Evolutionary conservation across 169 alveolate genomes (phyloP), one percentile per base, ranked within the genome.

Genomic region (Babesia bigemina): DNA sequence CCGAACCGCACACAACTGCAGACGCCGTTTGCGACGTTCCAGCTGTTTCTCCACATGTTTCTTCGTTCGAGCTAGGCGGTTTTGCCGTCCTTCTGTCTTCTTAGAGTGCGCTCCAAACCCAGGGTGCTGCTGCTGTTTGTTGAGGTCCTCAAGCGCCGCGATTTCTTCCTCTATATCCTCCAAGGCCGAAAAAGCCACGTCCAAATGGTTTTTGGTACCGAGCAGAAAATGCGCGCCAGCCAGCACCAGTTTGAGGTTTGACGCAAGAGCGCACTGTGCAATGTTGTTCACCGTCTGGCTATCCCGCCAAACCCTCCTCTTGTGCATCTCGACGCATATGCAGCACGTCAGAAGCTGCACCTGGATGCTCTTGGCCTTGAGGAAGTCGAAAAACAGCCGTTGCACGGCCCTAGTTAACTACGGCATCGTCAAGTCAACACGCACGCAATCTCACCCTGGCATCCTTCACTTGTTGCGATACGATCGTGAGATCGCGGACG

Each of bases 291-390:
- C 78, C n/a, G 87, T 85, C 39, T 71, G 53, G 45, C 60, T 56
- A 53, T 87, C 73, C 39, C 72, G 75, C 93, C 93, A 87, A 9
- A 77, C 56, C n/a, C 81, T 60, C 50, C 87, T 61, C 14, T 85
- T 65, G 70, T 85, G 62, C 82, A 87, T 73, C 48, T 87, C 93
- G 39, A 87, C 84, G 44, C 79, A 59, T 19, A 87, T 87, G 17
- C 90, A 74, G 75, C 90, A 56, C 14, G 91, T 61, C 11, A 86
- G 63, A 19, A 85, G 62, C 62, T 71, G 65, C 14, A 79, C 74
- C 47, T 70, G 55, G n/a, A 42, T 28, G 29, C 57, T 70, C 47
- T 56, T 62, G 10, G 49, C 62, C 10, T 58, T 29, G 48, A 79
- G 28, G 28, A 44, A 47, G 39, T 57, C 75, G 63, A 48, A 79